Evolutionary conservation across 2,329 filamentous ascomycete species (phyloP), one percentile per base, ranked within the genome.

Genomic region (Neophaeococcomyces aloes): DNA sequence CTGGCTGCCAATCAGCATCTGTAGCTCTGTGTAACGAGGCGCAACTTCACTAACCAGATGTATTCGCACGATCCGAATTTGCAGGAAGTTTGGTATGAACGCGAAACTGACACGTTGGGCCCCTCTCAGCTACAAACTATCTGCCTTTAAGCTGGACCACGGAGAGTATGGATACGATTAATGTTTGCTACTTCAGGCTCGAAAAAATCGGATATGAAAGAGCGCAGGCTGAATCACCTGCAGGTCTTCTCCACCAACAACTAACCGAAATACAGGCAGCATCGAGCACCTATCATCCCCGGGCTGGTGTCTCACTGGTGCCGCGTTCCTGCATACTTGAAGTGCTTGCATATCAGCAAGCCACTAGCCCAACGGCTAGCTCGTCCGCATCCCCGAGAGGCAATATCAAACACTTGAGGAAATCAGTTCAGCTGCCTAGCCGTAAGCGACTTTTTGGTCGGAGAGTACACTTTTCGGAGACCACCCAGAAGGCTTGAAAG

Each of bases 1-100:
- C 8, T 38, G 25, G n/a, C 35, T 38, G 21, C 35, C 35, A 38
- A 38, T 38, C 35, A 38, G 35, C 35, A 38, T 27, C 25, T 27
- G 13, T 33, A 6, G 18, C 21, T 23, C 35, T 38, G 35, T 5
- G 23, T 10, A 27, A 27, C 10, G 10, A 27, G 14, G 17, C 35
- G 14, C 35, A 4, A n/a, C 11, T 38, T 7, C 25, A 17, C 35
- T 13, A 25, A 23, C 35, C 21, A 23, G 8, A 19, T 6, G n/a
- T 38, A 8, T 38, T 7, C 30, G n/a, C 13, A 17, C 5, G 5
- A 27, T 6, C 10, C 23, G 23, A 27, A 5, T 10, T 6, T 27
- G 10, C 10, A 27, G 10, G 5, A 27, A 10, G 5, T 27, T 5
- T 27, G 23, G 10, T 27, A 27, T 27, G 23, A 27, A 10, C 23